Conservation (phyloP, 148 eudicot species). For the Silene conica region DNA sequence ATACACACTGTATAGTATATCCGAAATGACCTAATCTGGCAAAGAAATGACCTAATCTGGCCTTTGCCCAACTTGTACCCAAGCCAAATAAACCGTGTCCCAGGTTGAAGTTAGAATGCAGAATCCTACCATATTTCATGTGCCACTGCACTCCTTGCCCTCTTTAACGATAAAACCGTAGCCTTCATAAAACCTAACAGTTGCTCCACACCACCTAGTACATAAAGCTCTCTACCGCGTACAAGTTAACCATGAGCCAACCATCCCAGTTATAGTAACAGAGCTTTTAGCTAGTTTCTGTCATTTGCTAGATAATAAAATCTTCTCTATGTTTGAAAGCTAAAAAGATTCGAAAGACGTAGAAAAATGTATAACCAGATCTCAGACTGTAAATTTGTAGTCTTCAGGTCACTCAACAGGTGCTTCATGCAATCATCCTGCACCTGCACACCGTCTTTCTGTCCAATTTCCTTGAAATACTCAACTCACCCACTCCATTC, state of each 20-base stretch:
- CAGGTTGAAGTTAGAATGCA: too few species aligned
- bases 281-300: neutral
- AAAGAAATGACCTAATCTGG: too few species aligned
- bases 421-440: too few species aligned
- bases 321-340: neutral
- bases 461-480: neutral
- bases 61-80: too few species aligned
- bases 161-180: neutral
- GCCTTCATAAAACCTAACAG: neutral
- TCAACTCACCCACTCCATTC: neutral
- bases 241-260: neutral
- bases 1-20: too few species aligned
- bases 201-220: neutral
- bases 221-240: neutral
- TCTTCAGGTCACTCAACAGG: neutral
- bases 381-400: neutral
- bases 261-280: neutral
- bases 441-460: neutral
- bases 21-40: too few species aligned
- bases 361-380: neutral
- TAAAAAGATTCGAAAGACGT: neutral
- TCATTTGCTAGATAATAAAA: neutral
- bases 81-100: too few species aligned
- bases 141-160: neutral
- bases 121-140: neutral